These are phyloP conservation scores for Nakazawaea anatomiae DNA, from an alignment of 805 yeast genomes.

Conservation along the genomic window DNA sequence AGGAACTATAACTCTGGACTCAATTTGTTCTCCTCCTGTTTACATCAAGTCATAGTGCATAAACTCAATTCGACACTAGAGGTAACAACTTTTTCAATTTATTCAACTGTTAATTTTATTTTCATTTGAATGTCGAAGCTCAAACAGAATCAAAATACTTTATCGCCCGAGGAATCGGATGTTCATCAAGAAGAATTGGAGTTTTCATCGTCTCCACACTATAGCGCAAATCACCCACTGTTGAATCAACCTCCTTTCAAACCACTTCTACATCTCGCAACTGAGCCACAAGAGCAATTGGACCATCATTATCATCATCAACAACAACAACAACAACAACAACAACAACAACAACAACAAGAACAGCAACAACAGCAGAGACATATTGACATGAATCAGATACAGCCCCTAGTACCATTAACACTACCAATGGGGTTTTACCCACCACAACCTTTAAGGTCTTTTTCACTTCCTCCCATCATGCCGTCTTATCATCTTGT, in stretches of 20 bases:
- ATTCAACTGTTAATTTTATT: no score
- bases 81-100: no score
- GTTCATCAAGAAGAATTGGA: not conserved
- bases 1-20: no score
- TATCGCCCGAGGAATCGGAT: not conserved
- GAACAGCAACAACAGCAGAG: not conserved
- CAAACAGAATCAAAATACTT: not conserved
- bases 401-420: not conserved
- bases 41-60: no score
- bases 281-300: not conserved
- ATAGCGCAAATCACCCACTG: conserved; percentile 6
- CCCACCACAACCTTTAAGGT: not conserved
- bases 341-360: not conserved
- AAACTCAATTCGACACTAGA: no score
- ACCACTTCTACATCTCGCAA: not conserved
- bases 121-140: not conserved
- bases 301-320: not conserved
- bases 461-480: conserved; percentile 5
- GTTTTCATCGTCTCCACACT: not conserved
- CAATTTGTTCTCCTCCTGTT: no score
- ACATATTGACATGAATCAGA: not conserved
- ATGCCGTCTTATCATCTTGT: conserved; percentile 7
- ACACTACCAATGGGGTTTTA: not conserved
- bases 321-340: not conserved
- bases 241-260: conserved; percentile 5